Conservation (phyloP, 768 basidiomycete genomes). For the Sutorius australiensis region DNA sequence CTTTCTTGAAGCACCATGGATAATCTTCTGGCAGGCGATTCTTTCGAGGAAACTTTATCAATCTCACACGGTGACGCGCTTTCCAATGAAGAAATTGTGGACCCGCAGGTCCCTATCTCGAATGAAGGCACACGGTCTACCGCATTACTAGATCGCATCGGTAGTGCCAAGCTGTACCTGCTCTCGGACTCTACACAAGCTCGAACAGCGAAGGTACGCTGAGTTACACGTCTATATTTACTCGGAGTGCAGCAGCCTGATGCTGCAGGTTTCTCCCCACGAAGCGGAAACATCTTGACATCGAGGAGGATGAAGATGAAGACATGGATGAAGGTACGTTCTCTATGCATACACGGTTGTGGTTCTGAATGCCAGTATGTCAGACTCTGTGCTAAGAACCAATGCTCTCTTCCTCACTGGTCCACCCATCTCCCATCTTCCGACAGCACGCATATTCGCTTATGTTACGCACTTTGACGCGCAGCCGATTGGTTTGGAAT, state of each 20-base stretch:
- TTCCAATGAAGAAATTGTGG: conserved; percentile 55
- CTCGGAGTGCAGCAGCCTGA: conserved; percentile 42
- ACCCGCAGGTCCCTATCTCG: conserved; percentile 23
- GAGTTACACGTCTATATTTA: conserved; percentile 36
- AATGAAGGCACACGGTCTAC: conserved; percentile 26
- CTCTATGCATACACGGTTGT: conserved; percentile 8
- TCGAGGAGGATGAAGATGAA: conserved; percentile 35
- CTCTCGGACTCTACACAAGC: conserved; percentile 62
- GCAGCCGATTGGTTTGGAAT: conserved; percentile 73
- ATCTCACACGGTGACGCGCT: conserved; percentile 53
- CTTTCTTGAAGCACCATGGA: conserved; percentile 41
- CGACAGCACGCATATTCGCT: conserved; percentile 74
- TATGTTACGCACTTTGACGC: conserved; percentile 78
- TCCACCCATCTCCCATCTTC: conserved; percentile 66
- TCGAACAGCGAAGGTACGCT: conserved; percentile 71
- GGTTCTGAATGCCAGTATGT: background rate
- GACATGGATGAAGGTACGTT: conserved; percentile 32
- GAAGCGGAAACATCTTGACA: conserved; percentile 48
- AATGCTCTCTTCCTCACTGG: conserved; percentile 76
- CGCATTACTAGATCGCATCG: conserved; percentile 62
- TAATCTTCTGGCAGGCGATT: conserved; percentile 35
- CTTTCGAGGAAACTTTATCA: conserved; percentile 30
- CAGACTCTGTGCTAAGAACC: conserved; percentile 48
- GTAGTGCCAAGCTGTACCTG: conserved; percentile 71
- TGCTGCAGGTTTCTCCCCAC: conserved; percentile 31